Evolutionary conservation across 192 early-diverging fungal species (phyloP), one percentile per base, ranked within the genome.

Genomic region (Podochytrium sp.): DNA sequence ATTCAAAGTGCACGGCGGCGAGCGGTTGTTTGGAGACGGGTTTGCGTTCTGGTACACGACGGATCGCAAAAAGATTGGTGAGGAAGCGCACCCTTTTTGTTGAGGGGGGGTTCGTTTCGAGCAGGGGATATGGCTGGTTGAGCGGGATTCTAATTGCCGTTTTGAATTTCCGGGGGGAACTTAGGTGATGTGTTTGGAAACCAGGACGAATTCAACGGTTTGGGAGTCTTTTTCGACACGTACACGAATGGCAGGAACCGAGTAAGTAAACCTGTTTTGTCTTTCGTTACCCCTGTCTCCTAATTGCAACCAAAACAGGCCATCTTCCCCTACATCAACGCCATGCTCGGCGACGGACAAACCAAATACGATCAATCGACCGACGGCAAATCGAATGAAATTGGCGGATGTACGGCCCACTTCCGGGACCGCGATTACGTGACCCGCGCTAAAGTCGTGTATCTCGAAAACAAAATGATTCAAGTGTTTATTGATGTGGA

Each of bases 151-250:
- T n/a, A 16, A 16, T 2, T 18, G n/a, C 32, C 2, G 7, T 30
- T 76, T 32, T 51, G 40, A 49, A 76, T 37, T 74, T n/a, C 20
- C n/a, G 23, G 23, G 35, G 23, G 16, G 30, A 50, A 12, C 2
- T 42, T n/a, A 43, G 96, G 97, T 0, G 90, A 93, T 34, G 95
- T 97, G 49, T 97, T 97, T 89, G 97, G 97, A 14, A 90, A 83
- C 76, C 75, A 83, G 34, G 94, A 97, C 77, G 78, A 90, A 53
- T 98, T 98, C 79, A 87, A 88, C 37, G 98, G 98, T 0, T 80
- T 99, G 32, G 98, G 96, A 27, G 78, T 99, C 63, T 95, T 98
- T 75, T 97, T 99, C 76, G 98, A 98, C 82, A 98, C 96, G 6
- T 98, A 97, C 75, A 85, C 92, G 49, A 98, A 98, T 77, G 82